Percentiles rank a stretch among this genome's conserved stretches.
Evolutionary conservation across 257 asterid genomes (phyloP).

Genomic region (Anisodus tanguticus): DNA sequence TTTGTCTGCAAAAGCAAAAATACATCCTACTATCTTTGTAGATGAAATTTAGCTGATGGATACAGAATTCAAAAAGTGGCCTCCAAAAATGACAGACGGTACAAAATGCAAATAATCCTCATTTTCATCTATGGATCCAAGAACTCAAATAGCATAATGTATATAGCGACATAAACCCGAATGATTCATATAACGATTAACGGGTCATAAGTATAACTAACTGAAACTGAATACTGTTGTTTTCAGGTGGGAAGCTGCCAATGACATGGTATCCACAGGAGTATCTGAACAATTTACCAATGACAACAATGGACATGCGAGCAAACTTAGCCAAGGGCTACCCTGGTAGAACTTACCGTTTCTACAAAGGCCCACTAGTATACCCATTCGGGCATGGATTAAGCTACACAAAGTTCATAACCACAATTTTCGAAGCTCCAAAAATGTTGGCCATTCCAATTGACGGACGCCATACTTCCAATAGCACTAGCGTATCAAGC

Average conservation of each 20-base stretch:
- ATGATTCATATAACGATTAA: too few species aligned
- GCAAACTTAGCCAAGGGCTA: slow-evolving; percentile 58
- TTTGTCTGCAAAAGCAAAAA: too few species aligned
- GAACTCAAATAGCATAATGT: too few species aligned
- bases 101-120: too few species aligned
- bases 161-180: too few species aligned
- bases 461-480: slow-evolving; percentile 59
- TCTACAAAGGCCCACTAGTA: slow-evolving; percentile 72
- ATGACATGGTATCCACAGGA: slow-evolving; percentile 93
- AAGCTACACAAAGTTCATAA: slow-evolving; percentile 71
- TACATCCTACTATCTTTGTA: too few species aligned
- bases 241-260: slow-evolving; percentile 80
- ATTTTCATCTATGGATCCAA: too few species aligned
- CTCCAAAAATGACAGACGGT: too few species aligned
- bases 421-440: slow-evolving; percentile 60
- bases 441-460: slow-evolving; percentile 53
- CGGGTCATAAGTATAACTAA: neutral
- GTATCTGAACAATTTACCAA: slow-evolving; percentile 64
- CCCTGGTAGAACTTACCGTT: slow-evolving; percentile 77
- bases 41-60: too few species aligned
- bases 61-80: too few species aligned
- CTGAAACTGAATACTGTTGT: neutral
- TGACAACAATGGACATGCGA: slow-evolving; percentile 83
- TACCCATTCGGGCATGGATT: slow-evolving; percentile 83
- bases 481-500: slow-evolving; percentile 43